Conservation (phyloP, 345 rosid species). For the Boechera divaricarpa region DNA sequence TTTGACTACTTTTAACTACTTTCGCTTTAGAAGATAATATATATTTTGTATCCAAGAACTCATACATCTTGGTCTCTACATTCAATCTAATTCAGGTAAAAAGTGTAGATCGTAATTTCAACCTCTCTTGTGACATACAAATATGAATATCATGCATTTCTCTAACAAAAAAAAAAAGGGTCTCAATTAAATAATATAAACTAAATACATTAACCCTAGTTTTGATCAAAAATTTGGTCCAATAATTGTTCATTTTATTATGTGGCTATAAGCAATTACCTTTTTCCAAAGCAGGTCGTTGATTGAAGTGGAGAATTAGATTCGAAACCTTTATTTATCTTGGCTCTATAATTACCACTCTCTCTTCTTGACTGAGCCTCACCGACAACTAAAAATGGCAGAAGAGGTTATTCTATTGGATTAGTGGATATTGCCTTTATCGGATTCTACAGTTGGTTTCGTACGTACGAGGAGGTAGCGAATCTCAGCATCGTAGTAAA, state of each 20-base stretch:
- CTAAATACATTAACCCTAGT: too few relatives aligned
- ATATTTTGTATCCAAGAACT: constrained; percentile 26
- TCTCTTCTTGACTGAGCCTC: too few relatives aligned
- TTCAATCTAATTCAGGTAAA: neutral
- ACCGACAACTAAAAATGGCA: too few relatives aligned
- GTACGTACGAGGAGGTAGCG: constrained; percentile 18
- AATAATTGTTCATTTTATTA: too few relatives aligned
- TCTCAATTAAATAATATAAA: too few relatives aligned
- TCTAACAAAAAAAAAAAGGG: neutral
- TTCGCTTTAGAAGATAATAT: constrained; percentile 5
- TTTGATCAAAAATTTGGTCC: too few relatives aligned
- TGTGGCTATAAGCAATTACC: too few relatives aligned
- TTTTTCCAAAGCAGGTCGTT: too few relatives aligned
- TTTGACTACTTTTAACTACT: constrained; percentile 18
- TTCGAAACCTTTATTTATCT: too few relatives aligned
- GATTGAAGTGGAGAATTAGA: too few relatives aligned
- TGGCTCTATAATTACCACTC: too few relatives aligned
- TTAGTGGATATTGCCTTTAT: constrained; percentile 26
- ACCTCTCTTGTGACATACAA: neutral
- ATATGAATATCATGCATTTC: neutral
- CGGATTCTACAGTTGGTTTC: constrained; percentile 32
- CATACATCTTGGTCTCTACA: constrained; percentile 1
- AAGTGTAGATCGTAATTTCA: neutral
- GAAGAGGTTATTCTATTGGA: too few relatives aligned
- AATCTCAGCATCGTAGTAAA: constrained; percentile 8